Percentiles rank a stretch among this genome's conserved stretches.
These are phyloP conservation scores for Monilinia fructigena DNA, from an alignment of 2,329 filamentous ascomycete species.

Conservation along the genomic window DNA sequence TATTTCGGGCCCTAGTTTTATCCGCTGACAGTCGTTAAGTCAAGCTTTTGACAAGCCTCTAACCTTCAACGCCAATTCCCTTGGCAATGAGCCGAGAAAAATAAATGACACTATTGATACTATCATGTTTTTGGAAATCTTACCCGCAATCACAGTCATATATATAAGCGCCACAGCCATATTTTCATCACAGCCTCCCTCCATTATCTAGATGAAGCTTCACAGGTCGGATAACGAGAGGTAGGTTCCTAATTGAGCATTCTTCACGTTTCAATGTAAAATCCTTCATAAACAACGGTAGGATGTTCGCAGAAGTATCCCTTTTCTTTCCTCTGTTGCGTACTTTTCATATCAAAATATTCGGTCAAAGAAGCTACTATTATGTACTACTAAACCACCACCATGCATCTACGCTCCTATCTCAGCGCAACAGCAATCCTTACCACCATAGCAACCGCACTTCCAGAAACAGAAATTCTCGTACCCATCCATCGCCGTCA, in stretches of 20 bases:
- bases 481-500: slow-evolving; percentile 22
- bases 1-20: background rate
- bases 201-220: background rate
- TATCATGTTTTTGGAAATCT: background rate
- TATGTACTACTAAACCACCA: background rate
- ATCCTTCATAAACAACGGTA: background rate
- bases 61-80: slow-evolving; percentile 1
- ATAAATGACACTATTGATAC: background rate
- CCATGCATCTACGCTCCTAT: background rate
- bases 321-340: background rate
- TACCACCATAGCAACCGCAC: background rate
- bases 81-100: background rate
- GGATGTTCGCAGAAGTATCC: background rate
- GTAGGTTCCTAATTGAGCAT: background rate
- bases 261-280: background rate
- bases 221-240: background rate
- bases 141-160: background rate
- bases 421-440: background rate
- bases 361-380: background rate
- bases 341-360: background rate
- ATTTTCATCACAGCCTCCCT: background rate
- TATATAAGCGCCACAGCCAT: background rate
- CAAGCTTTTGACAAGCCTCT: slow-evolving; percentile 19
- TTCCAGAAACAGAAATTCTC: slow-evolving; percentile 7
- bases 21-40: slow-evolving; percentile 11